phyloP scores from a whole-genome alignment of 1,284 basidiomycete species.

The Termitomyces sp. region DNA sequence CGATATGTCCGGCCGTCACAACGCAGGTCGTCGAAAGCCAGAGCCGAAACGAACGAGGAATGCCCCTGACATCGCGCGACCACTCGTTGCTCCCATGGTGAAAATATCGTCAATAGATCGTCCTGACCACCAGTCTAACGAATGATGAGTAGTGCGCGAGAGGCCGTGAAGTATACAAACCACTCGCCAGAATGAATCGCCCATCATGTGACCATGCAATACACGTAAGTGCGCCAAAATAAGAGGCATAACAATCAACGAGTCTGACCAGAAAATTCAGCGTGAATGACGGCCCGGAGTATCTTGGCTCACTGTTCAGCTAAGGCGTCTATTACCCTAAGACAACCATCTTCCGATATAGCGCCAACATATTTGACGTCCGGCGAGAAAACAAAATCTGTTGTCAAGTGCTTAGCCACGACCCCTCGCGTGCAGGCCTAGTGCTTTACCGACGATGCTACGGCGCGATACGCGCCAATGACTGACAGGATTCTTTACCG shows the following conservation, averaged over 20 bases:
- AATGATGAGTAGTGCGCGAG: neutral
- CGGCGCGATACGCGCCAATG: constrained; percentile 76
- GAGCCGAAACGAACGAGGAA: constrained; percentile 85
- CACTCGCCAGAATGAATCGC: constrained; percentile 77
- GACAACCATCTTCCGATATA: constrained; percentile 84
- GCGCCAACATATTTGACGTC: constrained; percentile 84
- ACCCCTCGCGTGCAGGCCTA: neutral
- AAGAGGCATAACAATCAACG: constrained; percentile 86
- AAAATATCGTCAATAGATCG: constrained; percentile 90
- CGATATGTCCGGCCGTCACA: constrained; percentile 86
- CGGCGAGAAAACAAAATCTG: constrained; percentile 87
- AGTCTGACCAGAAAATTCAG: constrained; percentile 42
- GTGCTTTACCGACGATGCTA: constrained; percentile 59
- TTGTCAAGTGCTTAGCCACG: constrained; percentile 4
- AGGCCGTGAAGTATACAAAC: neutral
- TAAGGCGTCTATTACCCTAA: constrained; percentile 82
- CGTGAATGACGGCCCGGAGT: neutral
- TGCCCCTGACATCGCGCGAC: constrained; percentile 98
- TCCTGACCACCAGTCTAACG: constrained; percentile 65
- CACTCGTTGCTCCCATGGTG: constrained; percentile 86
- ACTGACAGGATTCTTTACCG: constrained; percentile 79
- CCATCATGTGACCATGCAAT: constrained; percentile 95
- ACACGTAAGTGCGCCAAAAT: constrained; percentile 87
- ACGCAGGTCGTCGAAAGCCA: constrained; percentile 85
- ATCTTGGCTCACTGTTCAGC: constrained; percentile 68